Evolutionary conservation across 2,329 filamentous ascomycete species (phyloP), one percentile per base, ranked within the genome.

Genomic region (Apiospora rasikravindrae): DNA sequence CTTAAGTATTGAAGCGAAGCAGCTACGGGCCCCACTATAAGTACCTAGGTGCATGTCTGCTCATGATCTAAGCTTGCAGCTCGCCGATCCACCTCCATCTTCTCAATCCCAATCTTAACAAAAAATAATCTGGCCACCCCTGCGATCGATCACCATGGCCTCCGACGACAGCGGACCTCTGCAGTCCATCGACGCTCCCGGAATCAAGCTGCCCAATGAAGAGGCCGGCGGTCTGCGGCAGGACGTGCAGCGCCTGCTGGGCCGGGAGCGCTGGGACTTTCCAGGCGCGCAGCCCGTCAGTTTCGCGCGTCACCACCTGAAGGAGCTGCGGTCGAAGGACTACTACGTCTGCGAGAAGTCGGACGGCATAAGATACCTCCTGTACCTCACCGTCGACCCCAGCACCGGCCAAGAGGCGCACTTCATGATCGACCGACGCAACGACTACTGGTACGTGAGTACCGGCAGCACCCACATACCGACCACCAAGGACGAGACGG

Each of bases 321-420:
- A 91, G n/a, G 95, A 97, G 84, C 88, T 99, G 47, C 90, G 92
- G 74, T 87, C 88, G 72, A 88, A 93, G 79, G 96, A 98, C 83
- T 99, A 98, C 85, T 99, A 95, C 81, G 93, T 99, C 75, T 98
- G 96, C 86, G 96, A 99, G 84, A 99, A 99, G 85, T 98, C 96
- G 0, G 96, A 99, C 80, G 96, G 96, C 71, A 94, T 98, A 75
- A 91, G 96, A 75, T 98, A 97, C 82, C 89, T 99, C n/a, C 89
- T 99, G 75, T 98, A 97, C 86, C 91, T 96, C 75, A 94, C 94
- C 69, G 82, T 86, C 10, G 92, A 92, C 79, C 44, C 67, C 10
- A 88, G 91, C 57, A 81, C 85, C 7, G 85, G 85, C 70, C 76
- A 80, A 68, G 94, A 97, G 80, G 88, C 92, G 33, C 93, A 96